Evolutionary conservation across 176 grass and related monocot species (phyloP).

Genomic region (Melocanna baccifera): DNA sequence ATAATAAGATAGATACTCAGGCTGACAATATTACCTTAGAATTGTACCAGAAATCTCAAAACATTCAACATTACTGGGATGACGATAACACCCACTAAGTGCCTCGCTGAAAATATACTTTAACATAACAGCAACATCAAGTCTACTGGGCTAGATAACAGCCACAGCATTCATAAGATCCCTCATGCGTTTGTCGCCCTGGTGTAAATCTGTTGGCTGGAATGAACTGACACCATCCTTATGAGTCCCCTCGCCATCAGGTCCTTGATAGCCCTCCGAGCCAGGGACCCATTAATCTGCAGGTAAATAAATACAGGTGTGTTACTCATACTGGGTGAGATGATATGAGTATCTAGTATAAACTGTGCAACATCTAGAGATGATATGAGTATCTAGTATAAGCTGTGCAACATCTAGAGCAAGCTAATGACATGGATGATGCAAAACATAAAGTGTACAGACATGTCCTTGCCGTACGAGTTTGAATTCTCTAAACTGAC

Average conservation of each 20-base stretch:
- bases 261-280: slow-evolving; percentile 53
- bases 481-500: background rate
- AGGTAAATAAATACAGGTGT: background rate
- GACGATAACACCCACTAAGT: background rate
- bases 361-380: background rate
- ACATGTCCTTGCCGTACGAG: background rate
- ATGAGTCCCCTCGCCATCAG: slow-evolving; percentile 41
- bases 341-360: background rate
- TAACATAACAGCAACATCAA: background rate
- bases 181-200: slow-evolving; percentile 54
- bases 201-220: slow-evolving; percentile 61
- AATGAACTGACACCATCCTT: slow-evolving; percentile 50
- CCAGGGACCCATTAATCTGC: slow-evolving; percentile 50
- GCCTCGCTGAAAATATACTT: background rate
- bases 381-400: background rate
- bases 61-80: background rate
- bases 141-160: background rate
- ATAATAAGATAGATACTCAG: background rate
- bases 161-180: background rate
- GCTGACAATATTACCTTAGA: background rate
- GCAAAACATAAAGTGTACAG: background rate
- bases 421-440: background rate
- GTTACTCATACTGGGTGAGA: background rate
- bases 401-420: background rate
- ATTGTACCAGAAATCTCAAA: slow-evolving; percentile 10